phyloP scores from a whole-genome alignment of 2,329 filamentous ascomycete genomes.

The Colletotrichum sublineola region DNA sequence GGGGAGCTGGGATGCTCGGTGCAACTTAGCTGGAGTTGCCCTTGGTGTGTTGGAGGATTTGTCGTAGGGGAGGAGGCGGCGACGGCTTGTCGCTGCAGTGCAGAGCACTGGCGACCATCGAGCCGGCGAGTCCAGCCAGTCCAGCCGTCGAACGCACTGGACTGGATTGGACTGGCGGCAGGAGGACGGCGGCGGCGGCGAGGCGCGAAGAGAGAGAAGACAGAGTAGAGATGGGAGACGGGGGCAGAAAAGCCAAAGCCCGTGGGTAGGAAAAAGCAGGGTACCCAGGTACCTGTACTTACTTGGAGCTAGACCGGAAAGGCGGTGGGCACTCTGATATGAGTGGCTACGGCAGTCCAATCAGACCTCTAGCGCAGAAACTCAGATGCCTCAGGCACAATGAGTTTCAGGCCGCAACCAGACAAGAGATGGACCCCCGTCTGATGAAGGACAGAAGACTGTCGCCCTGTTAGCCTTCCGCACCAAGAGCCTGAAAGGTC shows the following conservation, averaged over 20 bases:
- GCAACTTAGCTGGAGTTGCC: slow-evolving; percentile 29
- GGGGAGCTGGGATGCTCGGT: slow-evolving; percentile 28
- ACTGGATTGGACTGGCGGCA: neutral
- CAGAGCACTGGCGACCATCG: slow-evolving; percentile 33
- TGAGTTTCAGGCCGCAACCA: slow-evolving; percentile 43
- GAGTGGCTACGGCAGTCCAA: slow-evolving; percentile 41
- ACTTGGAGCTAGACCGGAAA: slow-evolving; percentile 41
- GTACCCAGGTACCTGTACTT: slow-evolving; percentile 43
- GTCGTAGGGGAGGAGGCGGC: neutral
- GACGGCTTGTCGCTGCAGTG: slow-evolving; percentile 18
- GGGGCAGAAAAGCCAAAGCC: slow-evolving; percentile 41
- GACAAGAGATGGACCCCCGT: slow-evolving; percentile 33
- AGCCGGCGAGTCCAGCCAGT: neutral
- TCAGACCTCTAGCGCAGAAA: slow-evolving; percentile 34
- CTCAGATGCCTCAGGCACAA: slow-evolving; percentile 40
- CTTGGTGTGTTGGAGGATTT: neutral
- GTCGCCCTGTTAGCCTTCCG: slow-evolving; percentile 37
- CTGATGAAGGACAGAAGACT: slow-evolving; percentile 39
- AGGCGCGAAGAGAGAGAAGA: slow-evolving; percentile 13
- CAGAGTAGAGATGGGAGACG: slow-evolving; percentile 28
- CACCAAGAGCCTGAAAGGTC: slow-evolving; percentile 26
- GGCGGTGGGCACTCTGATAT: slow-evolving; percentile 43
- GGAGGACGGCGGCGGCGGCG: neutral
- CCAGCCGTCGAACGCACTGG: slow-evolving; percentile 15
- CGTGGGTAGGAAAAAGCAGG: slow-evolving; percentile 34